These are phyloP conservation scores for Dysphania ambrosioides DNA, from an alignment of 148 eudicot genomes.

Conservation along the genomic window DNA sequence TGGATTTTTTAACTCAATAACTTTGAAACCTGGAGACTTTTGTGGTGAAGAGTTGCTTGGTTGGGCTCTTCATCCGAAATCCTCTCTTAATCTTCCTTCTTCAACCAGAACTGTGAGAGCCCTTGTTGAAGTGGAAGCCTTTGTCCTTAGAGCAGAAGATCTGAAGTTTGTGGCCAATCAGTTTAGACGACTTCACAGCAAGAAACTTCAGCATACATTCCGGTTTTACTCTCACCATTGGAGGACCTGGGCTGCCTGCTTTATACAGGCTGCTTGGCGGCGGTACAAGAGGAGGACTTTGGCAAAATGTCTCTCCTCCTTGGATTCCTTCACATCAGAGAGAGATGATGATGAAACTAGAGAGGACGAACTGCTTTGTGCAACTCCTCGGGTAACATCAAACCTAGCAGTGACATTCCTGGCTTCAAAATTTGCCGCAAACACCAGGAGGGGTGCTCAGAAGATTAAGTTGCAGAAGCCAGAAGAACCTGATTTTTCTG, in stretches of 20 bases:
- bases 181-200: constrained; percentile 81
- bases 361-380: constrained; percentile 29
- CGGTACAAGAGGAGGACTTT: constrained; percentile 54
- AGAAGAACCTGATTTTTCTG: constrained; percentile 83
- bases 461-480: constrained; percentile 73
- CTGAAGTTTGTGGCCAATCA: constrained; percentile 78
- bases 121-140: constrained; percentile 74
- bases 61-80: constrained; percentile 79
- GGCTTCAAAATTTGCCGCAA: constrained; percentile 80
- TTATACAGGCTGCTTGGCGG: constrained; percentile 85
- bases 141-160: constrained; percentile 77
- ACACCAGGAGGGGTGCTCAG: constrained; percentile 67
- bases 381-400: constrained; percentile 27
- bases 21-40: constrained; percentile 72
- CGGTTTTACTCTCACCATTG: constrained; percentile 85
- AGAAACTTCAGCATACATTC: constrained; percentile 80
- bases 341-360: constrained; percentile 28
- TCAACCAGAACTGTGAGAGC: constrained; percentile 79
- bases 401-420: constrained; percentile 57
- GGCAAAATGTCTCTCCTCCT: constrained; percentile 43
- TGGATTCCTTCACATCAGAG: constrained; percentile 54
- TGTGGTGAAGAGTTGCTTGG: constrained; percentile 83
- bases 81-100: constrained; percentile 64
- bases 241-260: constrained; percentile 94
- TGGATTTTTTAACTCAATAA: constrained; percentile 72